Percentiles rank a stretch among this genome's conserved stretches.
Conservation (phyloP, 2,329 filamentous ascomycete species). For the Cylindrodendrum hubeiense region DNA sequence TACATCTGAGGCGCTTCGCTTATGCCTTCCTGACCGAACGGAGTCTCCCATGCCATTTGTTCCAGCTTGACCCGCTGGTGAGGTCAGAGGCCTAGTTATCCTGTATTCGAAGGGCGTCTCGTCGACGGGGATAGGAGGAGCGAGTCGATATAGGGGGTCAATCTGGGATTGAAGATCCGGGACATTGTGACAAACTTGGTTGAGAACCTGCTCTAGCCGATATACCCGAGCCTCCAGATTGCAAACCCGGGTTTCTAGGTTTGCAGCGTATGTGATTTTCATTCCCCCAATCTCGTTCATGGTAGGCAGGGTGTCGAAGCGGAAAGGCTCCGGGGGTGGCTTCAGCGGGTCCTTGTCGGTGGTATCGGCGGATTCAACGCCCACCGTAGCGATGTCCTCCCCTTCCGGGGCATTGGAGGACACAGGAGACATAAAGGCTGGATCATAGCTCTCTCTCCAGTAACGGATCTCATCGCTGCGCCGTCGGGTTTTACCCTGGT, state of each 20-base stretch:
- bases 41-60: constrained; percentile 20
- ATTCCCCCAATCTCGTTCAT: constrained; percentile 64
- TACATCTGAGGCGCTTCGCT: constrained; percentile 54
- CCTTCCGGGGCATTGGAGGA: constrained; percentile 60
- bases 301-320: constrained; percentile 62
- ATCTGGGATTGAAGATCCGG: constrained; percentile 54
- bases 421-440: constrained; percentile 63
- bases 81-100: not conserved
- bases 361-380: constrained; percentile 46
- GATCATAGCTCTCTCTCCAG: constrained; percentile 72
- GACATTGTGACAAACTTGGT: constrained; percentile 61
- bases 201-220: constrained; percentile 65
- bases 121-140: constrained; percentile 39
- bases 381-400: constrained; percentile 46
- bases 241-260: constrained; percentile 65
- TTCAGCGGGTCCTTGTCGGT: constrained; percentile 49
- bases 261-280: constrained; percentile 69
- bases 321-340: constrained; percentile 64
- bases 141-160: constrained; percentile 42
- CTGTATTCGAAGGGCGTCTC: constrained; percentile 36
- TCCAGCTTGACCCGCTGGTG: constrained; percentile 10
- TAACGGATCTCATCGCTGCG: constrained; percentile 74
- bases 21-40: constrained; percentile 48
- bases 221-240: constrained; percentile 64
- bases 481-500: constrained; percentile 55